Conservation (phyloP, 1,139 yeast species). For the Pichia sp. region DNA sequence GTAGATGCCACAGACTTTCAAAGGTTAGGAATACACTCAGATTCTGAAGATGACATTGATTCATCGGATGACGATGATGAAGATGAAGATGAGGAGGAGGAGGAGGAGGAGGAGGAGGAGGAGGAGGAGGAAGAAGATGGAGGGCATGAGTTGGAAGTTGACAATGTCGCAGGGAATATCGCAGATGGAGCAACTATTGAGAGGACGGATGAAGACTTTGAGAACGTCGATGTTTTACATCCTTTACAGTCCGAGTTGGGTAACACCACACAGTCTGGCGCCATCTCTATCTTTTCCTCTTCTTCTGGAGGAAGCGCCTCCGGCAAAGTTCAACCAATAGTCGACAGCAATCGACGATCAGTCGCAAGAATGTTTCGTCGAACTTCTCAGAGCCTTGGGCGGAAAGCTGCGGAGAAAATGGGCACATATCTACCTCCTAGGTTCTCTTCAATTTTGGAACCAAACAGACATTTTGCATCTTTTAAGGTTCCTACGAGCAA, state of each 20-base stretch:
- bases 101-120: constrained; percentile 17
- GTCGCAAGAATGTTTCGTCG: constrained; percentile 65
- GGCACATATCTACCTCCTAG: constrained; percentile 84
- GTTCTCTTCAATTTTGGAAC: constrained; percentile 82
- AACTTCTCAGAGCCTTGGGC: constrained; percentile 46
- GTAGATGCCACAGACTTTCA: constrained; percentile 3
- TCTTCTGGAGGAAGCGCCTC: constrained; percentile 35
- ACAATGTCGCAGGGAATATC: not conserved
- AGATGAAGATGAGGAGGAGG: constrained; percentile 8
- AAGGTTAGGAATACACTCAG: constrained; percentile 10
- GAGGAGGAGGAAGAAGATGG: not conserved
- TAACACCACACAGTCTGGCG: constrained; percentile 7
- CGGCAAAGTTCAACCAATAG: constrained; percentile 53
- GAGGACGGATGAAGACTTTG: constrained; percentile 30
- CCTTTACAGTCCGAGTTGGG: constrained; percentile 17
- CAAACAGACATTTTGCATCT: constrained; percentile 91
- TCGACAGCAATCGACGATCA: constrained; percentile 64
- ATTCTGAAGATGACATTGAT: constrained; percentile 21
- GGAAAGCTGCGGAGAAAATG: constrained; percentile 83
- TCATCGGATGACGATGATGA: constrained; percentile 19
- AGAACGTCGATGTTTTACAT: constrained; percentile 17
- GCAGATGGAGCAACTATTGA: constrained; percentile 17
- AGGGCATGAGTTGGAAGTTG: not conserved
- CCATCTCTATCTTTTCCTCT: constrained; percentile 31
- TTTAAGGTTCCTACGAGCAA: constrained; percentile 69